A percentile compares a stretch with the other conserved stretches of the same genome.
These are phyloP conservation scores for Chlamydomonas schloesseri DNA, from an alignment of 139 green algal genomes.

Conservation along the genomic window DNA sequence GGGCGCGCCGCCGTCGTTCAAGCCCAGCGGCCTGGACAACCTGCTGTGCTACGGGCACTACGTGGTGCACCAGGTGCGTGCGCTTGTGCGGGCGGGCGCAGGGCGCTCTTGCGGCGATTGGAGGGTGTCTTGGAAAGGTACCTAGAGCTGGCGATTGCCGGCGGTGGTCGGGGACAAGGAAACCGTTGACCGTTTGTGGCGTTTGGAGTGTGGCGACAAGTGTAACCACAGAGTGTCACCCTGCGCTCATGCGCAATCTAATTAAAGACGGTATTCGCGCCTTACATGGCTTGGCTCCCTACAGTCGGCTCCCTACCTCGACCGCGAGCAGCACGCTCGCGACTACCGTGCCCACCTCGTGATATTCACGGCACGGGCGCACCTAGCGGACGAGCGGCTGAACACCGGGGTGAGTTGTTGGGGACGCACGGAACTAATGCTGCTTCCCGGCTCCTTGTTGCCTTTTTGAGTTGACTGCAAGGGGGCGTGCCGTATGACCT, in stretches of 20 bases:
- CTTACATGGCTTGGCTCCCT: not conserved
- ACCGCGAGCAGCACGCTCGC: conserved; percentile 54
- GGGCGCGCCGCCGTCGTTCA: conserved; percentile 13
- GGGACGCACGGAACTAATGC: no score
- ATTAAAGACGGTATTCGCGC: no score
- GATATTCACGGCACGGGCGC: conserved; percentile 55
- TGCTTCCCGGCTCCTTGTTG: not conserved
- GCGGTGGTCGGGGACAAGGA: no score
- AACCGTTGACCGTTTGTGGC: no score
- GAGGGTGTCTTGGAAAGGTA: not conserved
- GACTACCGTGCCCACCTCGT: conserved; percentile 57
- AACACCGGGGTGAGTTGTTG: conserved; percentile 1
- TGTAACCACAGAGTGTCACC: no score
- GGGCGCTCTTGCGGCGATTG: not conserved
- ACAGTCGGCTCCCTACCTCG: conserved; percentile 50
- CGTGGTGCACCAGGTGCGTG: conserved; percentile 49
- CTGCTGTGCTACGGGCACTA: conserved; percentile 59
- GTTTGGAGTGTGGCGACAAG: no score
- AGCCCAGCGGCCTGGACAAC: conserved; percentile 38
- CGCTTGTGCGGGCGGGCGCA: no score
- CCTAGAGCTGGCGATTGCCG: no score
- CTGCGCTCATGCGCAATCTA: no score
- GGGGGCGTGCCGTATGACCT: no score
- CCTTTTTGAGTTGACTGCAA: not conserved
- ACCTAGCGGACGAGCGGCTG: conserved; percentile 50